A percentile compares a stretch with the other conserved stretches of the same genome.
Evolutionary conservation across 1,284 basidiomycete genomes (phyloP).

Genomic region (Fomes fomentarius): DNA sequence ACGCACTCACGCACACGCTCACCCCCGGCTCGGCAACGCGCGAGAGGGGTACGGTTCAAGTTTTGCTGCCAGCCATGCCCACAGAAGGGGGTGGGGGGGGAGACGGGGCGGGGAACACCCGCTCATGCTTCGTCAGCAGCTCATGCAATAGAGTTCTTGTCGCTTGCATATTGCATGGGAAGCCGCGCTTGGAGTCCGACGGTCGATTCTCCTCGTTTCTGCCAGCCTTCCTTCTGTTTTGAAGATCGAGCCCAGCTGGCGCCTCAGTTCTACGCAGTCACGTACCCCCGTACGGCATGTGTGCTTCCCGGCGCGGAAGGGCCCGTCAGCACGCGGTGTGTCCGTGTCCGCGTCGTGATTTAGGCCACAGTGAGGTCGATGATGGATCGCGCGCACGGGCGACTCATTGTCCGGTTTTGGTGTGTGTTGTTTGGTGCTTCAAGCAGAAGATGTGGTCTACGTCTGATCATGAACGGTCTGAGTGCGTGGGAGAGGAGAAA

Average conservation of each 20-base stretch:
- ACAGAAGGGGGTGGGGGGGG: neutral
- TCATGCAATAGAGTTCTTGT: neutral
- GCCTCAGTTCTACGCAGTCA: neutral
- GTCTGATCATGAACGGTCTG: too few species aligned
- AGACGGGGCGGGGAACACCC: too few species aligned
- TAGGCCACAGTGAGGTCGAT: neutral
- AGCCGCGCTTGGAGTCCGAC: neutral
- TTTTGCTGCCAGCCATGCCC: neutral
- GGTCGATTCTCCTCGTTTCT: neutral
- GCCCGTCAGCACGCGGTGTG: neutral
- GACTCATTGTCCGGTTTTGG: too few species aligned
- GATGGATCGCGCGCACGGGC: too few species aligned
- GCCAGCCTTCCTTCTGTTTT: too few species aligned
- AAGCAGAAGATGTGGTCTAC: too few species aligned
- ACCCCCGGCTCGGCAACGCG: neutral
- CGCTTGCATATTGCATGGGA: neutral
- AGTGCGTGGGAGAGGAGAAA: too few species aligned
- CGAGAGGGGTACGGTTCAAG: neutral
- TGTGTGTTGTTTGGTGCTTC: too few species aligned
- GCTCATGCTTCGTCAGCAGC: neutral
- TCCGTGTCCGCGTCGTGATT: too few species aligned
- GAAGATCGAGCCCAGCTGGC: too few species aligned
- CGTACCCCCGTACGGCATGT: neutral
- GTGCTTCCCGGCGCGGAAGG: neutral
- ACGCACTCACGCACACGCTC: neutral